Evolutionary conservation across 345 rosid species (phyloP).

Genomic region (Melastoma malabathricum): DNA sequence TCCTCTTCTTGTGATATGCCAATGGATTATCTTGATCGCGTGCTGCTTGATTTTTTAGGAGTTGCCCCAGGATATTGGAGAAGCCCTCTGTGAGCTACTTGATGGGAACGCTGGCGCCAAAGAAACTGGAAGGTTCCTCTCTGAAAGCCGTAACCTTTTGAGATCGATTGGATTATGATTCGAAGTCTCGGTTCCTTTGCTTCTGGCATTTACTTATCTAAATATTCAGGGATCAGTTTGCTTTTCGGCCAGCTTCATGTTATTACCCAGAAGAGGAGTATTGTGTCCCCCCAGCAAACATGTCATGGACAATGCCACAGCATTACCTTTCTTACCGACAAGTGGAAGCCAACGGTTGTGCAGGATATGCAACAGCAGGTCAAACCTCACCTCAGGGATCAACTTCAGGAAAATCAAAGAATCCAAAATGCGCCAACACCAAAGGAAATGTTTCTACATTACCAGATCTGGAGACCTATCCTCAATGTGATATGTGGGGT

Average conservation of each 20-base stretch:
- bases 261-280: slow-evolving; percentile 45
- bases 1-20: slow-evolving; percentile 4
- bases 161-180: too few species aligned
- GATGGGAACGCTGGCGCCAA: slow-evolving; percentile 42
- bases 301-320: slow-evolving; percentile 37
- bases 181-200: slow-evolving; percentile 6
- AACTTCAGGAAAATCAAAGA: slow-evolving; percentile 33
- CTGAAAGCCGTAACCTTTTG: too few species aligned
- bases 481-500: slow-evolving; percentile 55
- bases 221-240: slow-evolving; percentile 37
- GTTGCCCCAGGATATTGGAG: slow-evolving; percentile 74
- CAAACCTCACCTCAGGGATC: slow-evolving; percentile 21
- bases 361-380: slow-evolving; percentile 28
- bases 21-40: slow-evolving; percentile 1
- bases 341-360: slow-evolving; percentile 40
- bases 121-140: slow-evolving; percentile 33
- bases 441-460: slow-evolving; percentile 18
- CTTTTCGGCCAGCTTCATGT: slow-evolving; percentile 11
- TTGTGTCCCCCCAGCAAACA: slow-evolving; percentile 18
- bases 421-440: slow-evolving; percentile 13
- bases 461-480: slow-evolving; percentile 28
- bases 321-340: slow-evolving; percentile 38
- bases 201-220: slow-evolving; percentile 8
- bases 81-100: slow-evolving; percentile 84
- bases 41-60: slow-evolving; percentile 35